A percentile compares a stretch with the other conserved stretches of the same genome.
phyloP scores from a whole-genome alignment of 2,329 filamentous ascomycete species.

The Tolypocladium album region DNA sequence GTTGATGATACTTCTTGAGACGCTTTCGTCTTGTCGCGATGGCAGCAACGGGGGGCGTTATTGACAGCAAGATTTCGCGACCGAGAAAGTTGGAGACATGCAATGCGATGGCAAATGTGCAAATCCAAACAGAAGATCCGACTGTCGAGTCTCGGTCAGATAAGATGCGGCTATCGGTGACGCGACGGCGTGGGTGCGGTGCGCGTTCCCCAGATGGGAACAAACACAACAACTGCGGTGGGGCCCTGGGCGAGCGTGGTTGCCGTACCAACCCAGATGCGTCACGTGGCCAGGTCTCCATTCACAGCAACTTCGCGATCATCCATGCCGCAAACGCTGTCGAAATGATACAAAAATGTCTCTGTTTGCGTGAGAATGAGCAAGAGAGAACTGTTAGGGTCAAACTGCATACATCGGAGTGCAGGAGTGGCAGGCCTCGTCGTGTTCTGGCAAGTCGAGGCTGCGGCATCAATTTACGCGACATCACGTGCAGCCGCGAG shows the following conservation, averaged over 20 bases:
- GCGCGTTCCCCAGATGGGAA: neutral
- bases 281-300: neutral
- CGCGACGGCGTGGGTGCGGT: neutral
- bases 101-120: neutral
- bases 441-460: neutral
- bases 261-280: constrained; percentile 20
- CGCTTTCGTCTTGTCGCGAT: neutral
- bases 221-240: neutral
- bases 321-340: neutral
- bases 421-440: neutral
- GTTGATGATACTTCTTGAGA: neutral
- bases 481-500: constrained; percentile 22
- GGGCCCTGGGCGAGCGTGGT: constrained; percentile 9
- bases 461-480: constrained; percentile 19
- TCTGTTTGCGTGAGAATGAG: neutral
- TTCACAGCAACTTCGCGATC: neutral
- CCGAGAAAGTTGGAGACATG: neutral
- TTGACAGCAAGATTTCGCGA: neutral
- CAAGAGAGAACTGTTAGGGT: too few relatives aligned
- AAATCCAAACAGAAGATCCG: neutral
- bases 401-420: too few relatives aligned
- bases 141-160: neutral
- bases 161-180: neutral
- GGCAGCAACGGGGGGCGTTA: neutral
- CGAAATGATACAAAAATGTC: neutral